phyloP scores from a whole-genome alignment of 495 filamentous ascomycete genomes.

The Penicillium diatomitis region DNA sequence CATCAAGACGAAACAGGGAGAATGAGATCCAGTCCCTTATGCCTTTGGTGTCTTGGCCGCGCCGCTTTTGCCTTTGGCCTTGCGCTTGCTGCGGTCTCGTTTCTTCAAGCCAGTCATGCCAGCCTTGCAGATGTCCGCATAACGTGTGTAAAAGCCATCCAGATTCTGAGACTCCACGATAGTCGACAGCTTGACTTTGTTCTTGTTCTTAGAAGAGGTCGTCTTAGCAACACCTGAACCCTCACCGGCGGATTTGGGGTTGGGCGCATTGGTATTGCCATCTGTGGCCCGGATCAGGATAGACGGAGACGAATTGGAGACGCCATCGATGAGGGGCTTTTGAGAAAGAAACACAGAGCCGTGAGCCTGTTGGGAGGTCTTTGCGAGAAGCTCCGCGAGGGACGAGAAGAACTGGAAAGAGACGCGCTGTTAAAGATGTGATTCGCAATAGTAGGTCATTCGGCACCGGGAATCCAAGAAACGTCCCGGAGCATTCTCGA shows the following conservation, averaged over 20 bases:
- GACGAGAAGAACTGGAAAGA: constrained; percentile 70
- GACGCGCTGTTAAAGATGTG: constrained; percentile 10
- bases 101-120: constrained; percentile 91
- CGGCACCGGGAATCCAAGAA: too few species aligned
- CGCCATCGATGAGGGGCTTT: constrained; percentile 44
- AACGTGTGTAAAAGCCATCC: constrained; percentile 71
- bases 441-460: not conserved
- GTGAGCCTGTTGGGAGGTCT: constrained; percentile 56
- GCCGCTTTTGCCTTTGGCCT: constrained; percentile 57
- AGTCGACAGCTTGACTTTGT: constrained; percentile 76
- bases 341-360: constrained; percentile 80
- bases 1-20: not conserved
- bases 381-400: constrained; percentile 64
- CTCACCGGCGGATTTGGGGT: constrained; percentile 18
- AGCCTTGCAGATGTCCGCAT: constrained; percentile 85
- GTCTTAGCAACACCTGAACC: constrained; percentile 24
- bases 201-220: constrained; percentile 33
- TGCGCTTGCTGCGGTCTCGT: constrained; percentile 71
- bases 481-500: too few species aligned
- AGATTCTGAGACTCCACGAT: constrained; percentile 66
- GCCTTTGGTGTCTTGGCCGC: constrained; percentile 44
- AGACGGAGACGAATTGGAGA: constrained; percentile 36
- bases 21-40: constrained; percentile 20
- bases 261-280: constrained; percentile 42
- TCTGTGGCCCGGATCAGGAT: constrained; percentile 81